These are phyloP conservation scores for Monascus purpureus DNA, from an alignment of 495 filamentous ascomycete genomes.

Conservation along the genomic window DNA sequence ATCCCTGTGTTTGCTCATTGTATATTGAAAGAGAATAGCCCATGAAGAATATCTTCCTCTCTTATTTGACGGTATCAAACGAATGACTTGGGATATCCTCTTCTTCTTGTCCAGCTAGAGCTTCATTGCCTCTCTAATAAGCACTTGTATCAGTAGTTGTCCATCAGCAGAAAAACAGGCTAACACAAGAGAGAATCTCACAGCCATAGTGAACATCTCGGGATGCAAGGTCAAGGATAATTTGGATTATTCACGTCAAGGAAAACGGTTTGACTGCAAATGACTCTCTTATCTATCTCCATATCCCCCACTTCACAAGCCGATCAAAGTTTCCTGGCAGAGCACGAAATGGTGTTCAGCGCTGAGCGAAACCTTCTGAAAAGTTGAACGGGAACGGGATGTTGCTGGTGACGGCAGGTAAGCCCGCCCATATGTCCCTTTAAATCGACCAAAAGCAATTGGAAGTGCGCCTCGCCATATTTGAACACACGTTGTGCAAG, in stretches of 20 bases:
- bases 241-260: too few relatives aligned
- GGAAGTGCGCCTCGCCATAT: slow-evolving; percentile 23
- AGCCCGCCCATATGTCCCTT: slow-evolving; percentile 16
- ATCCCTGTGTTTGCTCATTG: neutral
- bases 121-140: neutral
- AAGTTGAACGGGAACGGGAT: slow-evolving; percentile 17
- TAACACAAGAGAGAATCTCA: too few relatives aligned
- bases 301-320: too few relatives aligned
- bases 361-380: too few relatives aligned
- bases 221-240: too few relatives aligned
- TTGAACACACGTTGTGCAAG: slow-evolving; percentile 22
- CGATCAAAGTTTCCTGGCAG: too few relatives aligned
- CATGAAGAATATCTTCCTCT: neutral
- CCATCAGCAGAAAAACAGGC: neutral
- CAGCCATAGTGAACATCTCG: too few relatives aligned
- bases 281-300: too few relatives aligned
- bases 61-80: neutral
- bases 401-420: slow-evolving; percentile 12
- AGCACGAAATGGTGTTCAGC: too few relatives aligned
- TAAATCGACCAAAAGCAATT: slow-evolving; percentile 17
- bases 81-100: neutral
- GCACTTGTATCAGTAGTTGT: neutral
- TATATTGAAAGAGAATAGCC: slow-evolving; percentile 1
- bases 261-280: too few relatives aligned
- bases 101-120: neutral